Base-by-base conservation (phyloP, 176 grass and related monocot species). In the Zizania latifolia region DNA sequence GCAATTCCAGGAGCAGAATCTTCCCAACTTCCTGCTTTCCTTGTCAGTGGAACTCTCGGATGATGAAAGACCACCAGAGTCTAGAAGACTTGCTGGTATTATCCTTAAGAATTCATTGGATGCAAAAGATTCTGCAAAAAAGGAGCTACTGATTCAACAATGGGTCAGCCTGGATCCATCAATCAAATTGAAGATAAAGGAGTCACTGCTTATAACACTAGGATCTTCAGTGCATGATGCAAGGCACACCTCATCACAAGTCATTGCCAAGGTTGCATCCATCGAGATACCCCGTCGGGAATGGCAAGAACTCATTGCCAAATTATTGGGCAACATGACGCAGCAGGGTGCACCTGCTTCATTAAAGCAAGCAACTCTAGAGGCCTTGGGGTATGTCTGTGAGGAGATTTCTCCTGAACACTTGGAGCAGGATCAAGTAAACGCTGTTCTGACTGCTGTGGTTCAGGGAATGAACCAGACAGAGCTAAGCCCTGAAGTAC, bases 1-100 rank as follows among this genome's bases (percentile, higher is more conserved):
- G 51, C 93, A 89, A 80, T 97, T 97, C 84, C 93, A 97, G 81
- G 87, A 93, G 74, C 87, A 97, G 69, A 90, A 90, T 88, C 90
- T 90, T 60, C 80, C 93, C 30, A 86, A 93, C 27, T 97, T 93
- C 77, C 82, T 97, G 17, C 90, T 93, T 0, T 88, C 93, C 27
- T 84, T 97, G 51, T 93, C 93, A 13, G 24, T 64, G 72, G 93
- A 97, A 53, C 83, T 97, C 41, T 84, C 93, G 1, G 80, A 83
- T 57, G 85, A 97, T 65, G 82, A 86, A 34, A 93, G 79, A 41
- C 90, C 80, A 76, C 88, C 87, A 4, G 87, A 93, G 54, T 90
- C 90, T 51, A 86, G 93, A 84, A 87, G 86, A 48, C 89, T 88
- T 86, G 93, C 87, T 71, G 93, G 90, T 35, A 88, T 92, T 81